Evolutionary conservation across 2,329 filamentous ascomycete genomes (phyloP), one percentile per base, ranked within the genome.

Genomic region (Aspergillus vadensis): DNA sequence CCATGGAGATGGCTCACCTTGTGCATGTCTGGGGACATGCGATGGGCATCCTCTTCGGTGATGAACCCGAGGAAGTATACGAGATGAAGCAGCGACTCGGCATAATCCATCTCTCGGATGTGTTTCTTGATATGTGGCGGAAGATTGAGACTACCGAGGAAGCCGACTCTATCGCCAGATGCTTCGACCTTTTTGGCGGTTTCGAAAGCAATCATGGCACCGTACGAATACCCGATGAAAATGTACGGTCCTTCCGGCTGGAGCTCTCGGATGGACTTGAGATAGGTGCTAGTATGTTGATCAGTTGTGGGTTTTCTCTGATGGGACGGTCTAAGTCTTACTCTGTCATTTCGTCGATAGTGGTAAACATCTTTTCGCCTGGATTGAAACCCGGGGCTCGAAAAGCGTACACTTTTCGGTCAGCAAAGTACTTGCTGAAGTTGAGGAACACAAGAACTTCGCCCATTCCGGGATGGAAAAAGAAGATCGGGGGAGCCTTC

Each of bases 391-490:
- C 53, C 9, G 39, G 53, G 2, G 53, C 25, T 12, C 53, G 53
- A 23, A 55, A 41, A 14, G 53, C 53, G 12, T 55, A 55, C 17
- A 55, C 53, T 17, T 43, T 43, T 5, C 53, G 39, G 25, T 55
- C 53, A 39, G 43, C 39, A 23, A 55, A 44, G 25, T 44, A 55
- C 25, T 55, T 55, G 39, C 39, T 44, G 17, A 55, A 44, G 53
- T 55, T 55, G 15, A 55, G 39, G 53, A 55, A 55, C 9, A 55
- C 53, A 5, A 55, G 53, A 2, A 55, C 53, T 27, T 55, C 53
- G 5, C 53, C 53, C n/a, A 55, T 44, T 9, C 53, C 53, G 3
- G 53, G 53, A 21, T 55, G 53, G 23, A 55, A 43, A 12, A 55
- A 44, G 23, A 43, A 55, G 25, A 55, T 43, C 21, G 53, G 53